These are phyloP conservation scores for Kernera saxatilis DNA, from an alignment of 345 rosid species.

Conservation along the genomic window DNA sequence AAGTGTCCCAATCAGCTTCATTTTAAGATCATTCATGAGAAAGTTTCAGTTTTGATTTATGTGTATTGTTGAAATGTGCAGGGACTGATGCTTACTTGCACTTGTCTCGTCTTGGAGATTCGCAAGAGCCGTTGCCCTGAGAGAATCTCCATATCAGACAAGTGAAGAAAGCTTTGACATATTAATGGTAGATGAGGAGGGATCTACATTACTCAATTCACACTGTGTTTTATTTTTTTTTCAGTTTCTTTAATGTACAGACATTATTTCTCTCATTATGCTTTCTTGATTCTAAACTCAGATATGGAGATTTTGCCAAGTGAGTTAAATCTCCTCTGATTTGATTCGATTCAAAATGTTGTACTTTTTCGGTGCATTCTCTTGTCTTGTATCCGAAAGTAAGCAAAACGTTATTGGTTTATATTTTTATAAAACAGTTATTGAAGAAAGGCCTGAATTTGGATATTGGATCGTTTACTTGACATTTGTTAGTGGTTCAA, in stretches of 20 bases:
- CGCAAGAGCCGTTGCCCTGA: conserved; percentile 69
- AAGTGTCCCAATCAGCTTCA: background rate
- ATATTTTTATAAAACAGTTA: background rate
- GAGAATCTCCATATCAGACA: background rate
- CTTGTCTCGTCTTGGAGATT: conserved; percentile 55
- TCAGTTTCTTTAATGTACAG: conserved; percentile 14
- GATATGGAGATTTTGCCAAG: conserved; percentile 13
- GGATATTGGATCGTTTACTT: too few species aligned
- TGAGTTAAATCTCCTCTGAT: conserved; percentile 25
- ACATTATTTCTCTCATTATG: conserved; percentile 17
- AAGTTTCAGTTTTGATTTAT: background rate
- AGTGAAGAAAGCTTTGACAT: conserved; percentile 18
- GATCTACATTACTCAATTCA: conserved; percentile 7
- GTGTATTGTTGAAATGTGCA: conserved; percentile 24
- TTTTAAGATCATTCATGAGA: background rate
- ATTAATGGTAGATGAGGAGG: conserved; percentile 18
- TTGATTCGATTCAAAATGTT: conserved; percentile 2
- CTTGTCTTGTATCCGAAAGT: background rate
- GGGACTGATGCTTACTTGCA: conserved; percentile 82
- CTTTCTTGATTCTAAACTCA: conserved; percentile 20
- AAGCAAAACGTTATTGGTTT: background rate
- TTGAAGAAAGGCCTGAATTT: too few species aligned
- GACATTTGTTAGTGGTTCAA: too few species aligned
- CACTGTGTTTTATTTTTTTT: background rate
- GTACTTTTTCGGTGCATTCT: background rate